Evolutionary conservation across 2,329 filamentous ascomycete genomes (phyloP).

Genomic region (Cordyceps cateniannulata): DNA sequence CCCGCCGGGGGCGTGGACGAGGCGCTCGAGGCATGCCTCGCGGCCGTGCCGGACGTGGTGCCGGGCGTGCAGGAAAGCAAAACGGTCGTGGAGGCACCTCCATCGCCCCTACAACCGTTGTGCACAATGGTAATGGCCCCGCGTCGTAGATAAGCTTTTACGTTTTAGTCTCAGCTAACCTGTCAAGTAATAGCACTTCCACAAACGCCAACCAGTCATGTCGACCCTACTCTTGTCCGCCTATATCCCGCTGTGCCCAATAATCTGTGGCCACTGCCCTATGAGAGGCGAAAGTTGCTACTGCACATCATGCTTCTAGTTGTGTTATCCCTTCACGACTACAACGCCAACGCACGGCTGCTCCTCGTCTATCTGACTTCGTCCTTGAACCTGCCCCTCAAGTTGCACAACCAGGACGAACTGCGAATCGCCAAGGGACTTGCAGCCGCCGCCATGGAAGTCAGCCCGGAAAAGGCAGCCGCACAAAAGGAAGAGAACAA

Average conservation of each 20-base stretch:
- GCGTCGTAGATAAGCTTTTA: background rate
- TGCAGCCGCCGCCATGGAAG: conserved; percentile 61
- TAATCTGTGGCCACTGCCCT: conserved; percentile 50
- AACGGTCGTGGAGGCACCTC: conserved; percentile 18
- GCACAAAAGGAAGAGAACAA: conserved; percentile 53
- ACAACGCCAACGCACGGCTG: conserved; percentile 65
- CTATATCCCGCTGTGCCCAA: conserved; percentile 56
- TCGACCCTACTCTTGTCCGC: conserved; percentile 40
- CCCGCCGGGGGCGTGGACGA: conserved; percentile 24
- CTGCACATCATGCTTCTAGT: conserved; percentile 68
- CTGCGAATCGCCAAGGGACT: conserved; percentile 67
- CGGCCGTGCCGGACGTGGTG: conserved; percentile 13
- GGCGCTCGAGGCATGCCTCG: conserved; percentile 17
- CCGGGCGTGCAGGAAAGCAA: background rate
- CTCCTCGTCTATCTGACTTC: conserved; percentile 64
- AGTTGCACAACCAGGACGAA: conserved; percentile 64
- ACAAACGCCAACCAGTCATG: conserved; percentile 34
- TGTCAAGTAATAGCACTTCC: conserved; percentile 25
- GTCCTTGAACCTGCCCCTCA: conserved; percentile 61
- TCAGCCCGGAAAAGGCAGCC: conserved; percentile 23
- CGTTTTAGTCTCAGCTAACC: conserved; percentile 14
- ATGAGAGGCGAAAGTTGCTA: conserved; percentile 59
- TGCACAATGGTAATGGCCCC: conserved; percentile 28
- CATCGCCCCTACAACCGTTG: conserved; percentile 16
- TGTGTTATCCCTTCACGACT: conserved; percentile 69